Percentiles rank a stretch among this genome's conserved stretches.
Evolutionary conservation across 495 filamentous ascomycete genomes (phyloP).

Genomic region (Penicillium simplicissimum): DNA sequence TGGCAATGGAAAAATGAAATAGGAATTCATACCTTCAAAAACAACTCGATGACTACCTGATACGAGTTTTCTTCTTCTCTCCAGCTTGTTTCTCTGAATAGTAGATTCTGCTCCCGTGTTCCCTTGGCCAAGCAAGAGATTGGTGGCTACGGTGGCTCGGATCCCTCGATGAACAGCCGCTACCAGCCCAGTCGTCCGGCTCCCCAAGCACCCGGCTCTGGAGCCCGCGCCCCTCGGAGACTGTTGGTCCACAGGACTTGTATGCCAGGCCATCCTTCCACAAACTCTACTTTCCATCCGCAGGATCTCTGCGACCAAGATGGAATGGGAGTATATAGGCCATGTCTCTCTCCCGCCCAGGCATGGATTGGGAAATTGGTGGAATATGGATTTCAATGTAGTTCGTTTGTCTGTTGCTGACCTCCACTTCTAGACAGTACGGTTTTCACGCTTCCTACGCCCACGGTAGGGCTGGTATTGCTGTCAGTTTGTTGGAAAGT

Average conservation of each 20-base stretch:
- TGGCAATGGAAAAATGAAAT: slow-evolving; percentile 54
- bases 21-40: slow-evolving; percentile 50
- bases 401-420: background rate
- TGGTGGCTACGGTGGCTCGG: slow-evolving; percentile 61
- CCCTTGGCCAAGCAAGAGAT: slow-evolving; percentile 88
- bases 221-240: slow-evolving; percentile 31
- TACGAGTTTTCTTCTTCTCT: slow-evolving; percentile 25
- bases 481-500: background rate
- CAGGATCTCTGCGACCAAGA: background rate
- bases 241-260: background rate
- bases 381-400: too few species aligned
- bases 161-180: slow-evolving; percentile 55
- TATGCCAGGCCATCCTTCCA: background rate
- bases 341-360: background rate
- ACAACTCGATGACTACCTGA: slow-evolving; percentile 47
- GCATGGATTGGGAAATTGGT: too few species aligned
- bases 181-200: slow-evolving; percentile 80
- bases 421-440: too few species aligned
- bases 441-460: background rate
- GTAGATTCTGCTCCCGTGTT: slow-evolving; percentile 41
- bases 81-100: background rate
- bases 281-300: too few species aligned
- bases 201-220: slow-evolving; percentile 52
- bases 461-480: background rate
- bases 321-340: too few species aligned